These are phyloP conservation scores for Chlorella sp. DNA, from an alignment of 139 green algal species.

Conservation along the genomic window DNA sequence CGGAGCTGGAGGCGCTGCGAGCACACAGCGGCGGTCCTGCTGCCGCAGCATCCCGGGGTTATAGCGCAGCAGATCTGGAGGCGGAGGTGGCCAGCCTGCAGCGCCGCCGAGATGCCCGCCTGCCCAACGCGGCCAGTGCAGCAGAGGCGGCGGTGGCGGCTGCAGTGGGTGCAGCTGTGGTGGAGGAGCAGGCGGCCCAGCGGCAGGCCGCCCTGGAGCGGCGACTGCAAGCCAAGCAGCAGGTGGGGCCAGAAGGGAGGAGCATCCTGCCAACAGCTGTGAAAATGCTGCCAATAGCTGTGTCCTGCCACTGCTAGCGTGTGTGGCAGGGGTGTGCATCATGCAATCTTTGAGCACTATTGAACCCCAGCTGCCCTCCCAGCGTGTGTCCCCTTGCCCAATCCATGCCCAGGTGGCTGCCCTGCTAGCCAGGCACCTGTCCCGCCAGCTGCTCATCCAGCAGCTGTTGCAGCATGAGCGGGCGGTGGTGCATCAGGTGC, in stretches of 20 bases:
- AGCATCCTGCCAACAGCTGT: too few species aligned
- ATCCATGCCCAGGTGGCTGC: not conserved
- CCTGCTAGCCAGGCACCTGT: conserved; percentile 20
- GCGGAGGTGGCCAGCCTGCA: conserved; percentile 21
- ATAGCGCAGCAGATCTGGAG: conserved; percentile 6
- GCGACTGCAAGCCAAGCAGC: conserved; percentile 23
- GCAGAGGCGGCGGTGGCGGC: conserved; percentile 13
- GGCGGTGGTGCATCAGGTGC: not conserved
- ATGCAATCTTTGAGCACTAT: too few species aligned
- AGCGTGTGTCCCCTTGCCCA: too few species aligned
- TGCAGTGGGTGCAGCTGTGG: not conserved
- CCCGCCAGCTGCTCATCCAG: conserved; percentile 2
- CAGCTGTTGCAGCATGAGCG: conserved; percentile 15
- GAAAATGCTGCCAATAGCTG: too few species aligned
- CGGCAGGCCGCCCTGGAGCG: not conserved
- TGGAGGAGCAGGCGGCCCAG: not conserved
- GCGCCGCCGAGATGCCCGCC: not conserved
- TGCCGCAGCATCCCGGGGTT: not conserved
- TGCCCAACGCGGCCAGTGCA: not conserved
- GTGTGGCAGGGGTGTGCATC: not conserved
- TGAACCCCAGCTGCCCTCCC: too few species aligned
- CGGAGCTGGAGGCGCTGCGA: conserved; percentile 16
- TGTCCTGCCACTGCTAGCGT: too few species aligned
- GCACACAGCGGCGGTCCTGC: not conserved
- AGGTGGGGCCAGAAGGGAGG: not conserved